phyloP scores from a whole-genome alignment of 139 green algal genomes.

The Chlorella vulgaris region DNA sequence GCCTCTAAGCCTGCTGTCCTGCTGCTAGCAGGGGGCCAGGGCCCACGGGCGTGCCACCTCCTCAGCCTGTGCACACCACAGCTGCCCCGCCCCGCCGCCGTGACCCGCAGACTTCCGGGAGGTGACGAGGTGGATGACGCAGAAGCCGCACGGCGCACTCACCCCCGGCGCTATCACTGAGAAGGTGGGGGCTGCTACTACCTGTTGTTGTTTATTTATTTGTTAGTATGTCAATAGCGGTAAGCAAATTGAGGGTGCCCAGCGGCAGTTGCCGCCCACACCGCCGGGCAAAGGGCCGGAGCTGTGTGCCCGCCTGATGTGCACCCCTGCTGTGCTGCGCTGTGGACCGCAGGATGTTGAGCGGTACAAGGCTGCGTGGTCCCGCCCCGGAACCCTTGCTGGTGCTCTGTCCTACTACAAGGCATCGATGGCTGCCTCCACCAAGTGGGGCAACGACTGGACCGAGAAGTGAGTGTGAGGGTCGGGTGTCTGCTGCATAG shows the following conservation, averaged over 20 bases:
- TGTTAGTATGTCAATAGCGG: too few species aligned
- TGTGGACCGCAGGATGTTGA: conserved; percentile 44
- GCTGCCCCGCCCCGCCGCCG: too few species aligned
- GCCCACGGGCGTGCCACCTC: background rate
- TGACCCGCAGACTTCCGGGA: background rate
- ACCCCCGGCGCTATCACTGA: background rate
- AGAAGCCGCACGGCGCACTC: background rate
- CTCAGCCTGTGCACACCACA: too few species aligned
- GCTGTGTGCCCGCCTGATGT: background rate
- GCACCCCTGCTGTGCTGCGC: background rate
- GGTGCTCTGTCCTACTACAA: conserved; percentile 51
- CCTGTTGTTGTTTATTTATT: too few species aligned
- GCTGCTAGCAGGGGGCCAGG: background rate
- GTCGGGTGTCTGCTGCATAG: background rate
- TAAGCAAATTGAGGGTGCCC: too few species aligned
- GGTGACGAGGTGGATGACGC: background rate
- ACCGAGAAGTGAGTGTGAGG: background rate
- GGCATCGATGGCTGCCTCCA: background rate
- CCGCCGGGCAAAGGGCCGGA: too few species aligned
- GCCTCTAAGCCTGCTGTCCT: background rate
- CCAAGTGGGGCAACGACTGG: background rate
- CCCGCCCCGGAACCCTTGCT: conserved; percentile 33
- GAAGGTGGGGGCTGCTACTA: background rate
- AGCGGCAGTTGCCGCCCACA: too few species aligned
- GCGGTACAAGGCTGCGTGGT: conserved; percentile 46